Evolutionary conservation across 2,329 filamentous ascomycete genomes (phyloP), one percentile per base, ranked within the genome.

Genomic region (Scedosporium boydii): DNA sequence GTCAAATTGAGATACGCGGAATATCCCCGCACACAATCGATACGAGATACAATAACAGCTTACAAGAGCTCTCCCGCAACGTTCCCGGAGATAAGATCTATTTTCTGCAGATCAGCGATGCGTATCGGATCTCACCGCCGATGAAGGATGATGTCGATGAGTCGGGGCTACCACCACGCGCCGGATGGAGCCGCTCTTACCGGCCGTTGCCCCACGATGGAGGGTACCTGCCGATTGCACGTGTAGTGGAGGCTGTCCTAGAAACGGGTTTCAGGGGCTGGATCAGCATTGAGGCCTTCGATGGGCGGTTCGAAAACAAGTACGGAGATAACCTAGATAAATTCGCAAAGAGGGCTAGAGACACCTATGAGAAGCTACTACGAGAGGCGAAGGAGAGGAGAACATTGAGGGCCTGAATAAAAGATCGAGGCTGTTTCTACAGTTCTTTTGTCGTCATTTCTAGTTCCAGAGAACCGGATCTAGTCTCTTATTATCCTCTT

Each of bases 51-150:
- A 72, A 74, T 3, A 70, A 71, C 3, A 88, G 84, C 60, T 73
- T 90, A 18, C 72, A 78, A 1, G 80, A 85, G 55, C 78, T 93
- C 1, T 74, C 77, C 0, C 69, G 68, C 1, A 84, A 80, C 0
- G 72, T 93, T 0, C 87, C 88, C 0, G 74, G 80, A 0, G 84
- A 89, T 1, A 91, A 89, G 75, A 90, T 93, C 46, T 92, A 83
- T 69, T 75, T 92, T 0, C 71, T 93, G 2, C 89, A 93, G 70
- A 86, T 93, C 61, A 88, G 83, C 3, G 89, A 93, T 70, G 90
- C 86, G 0, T 92, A 91, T 70, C 84, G 80, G 67, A 80, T 85
- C 44, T 75, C 77, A 0, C 74, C 78, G 3, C 85, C 87, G 0
- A 69, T 92, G 4, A 55, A 58, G 5, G 72, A 78, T 23, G 72